Conservation (phyloP, 495 filamentous ascomycete genomes). For the Bacidia rubella region DNA sequence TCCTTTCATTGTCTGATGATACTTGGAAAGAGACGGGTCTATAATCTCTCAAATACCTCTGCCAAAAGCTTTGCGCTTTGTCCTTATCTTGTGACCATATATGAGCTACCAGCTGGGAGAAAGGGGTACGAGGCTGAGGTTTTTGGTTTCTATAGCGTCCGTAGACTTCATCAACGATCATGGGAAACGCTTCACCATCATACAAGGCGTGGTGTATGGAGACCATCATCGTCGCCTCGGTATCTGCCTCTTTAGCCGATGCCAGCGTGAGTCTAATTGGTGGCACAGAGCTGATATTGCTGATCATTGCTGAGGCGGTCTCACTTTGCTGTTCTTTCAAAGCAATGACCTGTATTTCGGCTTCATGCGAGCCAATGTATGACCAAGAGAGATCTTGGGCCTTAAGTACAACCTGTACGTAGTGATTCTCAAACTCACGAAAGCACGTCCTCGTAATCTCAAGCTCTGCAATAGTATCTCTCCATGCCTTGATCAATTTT, state of each 20-base stretch:
- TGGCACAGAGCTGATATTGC: constrained; percentile 16
- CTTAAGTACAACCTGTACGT: constrained; percentile 51
- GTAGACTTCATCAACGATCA: constrained; percentile 47
- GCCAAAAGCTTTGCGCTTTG: constrained; percentile 56
- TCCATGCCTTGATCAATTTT: constrained; percentile 47
- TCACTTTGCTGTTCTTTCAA: constrained; percentile 6
- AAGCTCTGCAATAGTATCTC: constrained; percentile 33
- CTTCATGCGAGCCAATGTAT: constrained; percentile 7
- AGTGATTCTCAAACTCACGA: constrained; percentile 35
- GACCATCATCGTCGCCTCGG: constrained; percentile 18
- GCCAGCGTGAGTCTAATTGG: constrained; percentile 21
- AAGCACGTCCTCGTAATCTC: constrained; percentile 70
- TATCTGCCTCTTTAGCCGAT: constrained; percentile 7
- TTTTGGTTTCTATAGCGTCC: constrained; percentile 21
- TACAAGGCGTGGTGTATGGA: constrained; percentile 60
- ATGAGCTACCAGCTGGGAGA: constrained; percentile 29
- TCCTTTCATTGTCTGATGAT: constrained; percentile 1
- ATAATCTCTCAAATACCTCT: constrained; percentile 33
- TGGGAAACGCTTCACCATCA: constrained; percentile 63
- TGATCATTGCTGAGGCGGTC: constrained; percentile 19
- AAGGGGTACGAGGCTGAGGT: constrained; percentile 19
- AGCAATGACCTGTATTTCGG: constrained; percentile 10
- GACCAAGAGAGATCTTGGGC: constrained; percentile 16
- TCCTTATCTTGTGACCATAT: constrained; percentile 32
- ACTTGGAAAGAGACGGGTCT: constrained; percentile 23